Evolutionary conservation across 176 grass and related monocot species (phyloP), one percentile per base, ranked within the genome.

Genomic region (Hsuehochloa calcarea): DNA sequence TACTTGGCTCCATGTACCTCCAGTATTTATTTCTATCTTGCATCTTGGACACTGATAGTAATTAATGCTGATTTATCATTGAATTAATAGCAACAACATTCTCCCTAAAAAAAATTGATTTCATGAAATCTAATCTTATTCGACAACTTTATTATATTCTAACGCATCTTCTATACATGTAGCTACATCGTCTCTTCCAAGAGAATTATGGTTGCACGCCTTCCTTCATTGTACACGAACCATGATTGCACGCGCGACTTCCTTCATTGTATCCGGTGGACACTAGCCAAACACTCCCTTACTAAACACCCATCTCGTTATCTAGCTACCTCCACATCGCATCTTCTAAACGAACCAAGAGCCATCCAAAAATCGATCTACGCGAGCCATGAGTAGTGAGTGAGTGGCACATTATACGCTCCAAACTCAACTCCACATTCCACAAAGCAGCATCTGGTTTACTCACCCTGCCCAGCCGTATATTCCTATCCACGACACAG

Each of bases 361-460:
- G 3, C 52, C 52, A 55, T 77, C 50, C 43, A 39, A 39, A 65
- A 39, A 65, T 27, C 61, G 63, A 26, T 50, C 27, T 44, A 9
- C 29, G 25, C 5, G 62, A 1, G 10, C 69, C 56, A 50, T 6
- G 16, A 55, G 22, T 65, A 17, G 52, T 4, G 15, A 49, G 47
- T 11, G 3, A 11, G 1, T 55, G n/a, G n/a, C n/a, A n/a, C n/a
- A n/a, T n/a, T n/a, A n/a, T 31, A 4, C 71, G 71, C 75, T 29
- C 29, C 29, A 20, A 66, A 84, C 59, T 27, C 3, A 5, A 64
- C 70, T 50, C 54, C 81, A 37, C 39, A 38, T 58, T 50, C 54
- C 81, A 37, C 39, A 38, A 73, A 63, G 69, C 81, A 73, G 69
- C 68, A 6, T 43, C 81, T 74, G 58, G 65, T 55, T 9, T 25